Evolutionary conservation across 495 filamentous ascomycete species (phyloP).

Genomic region (Copromyces sp.): DNA sequence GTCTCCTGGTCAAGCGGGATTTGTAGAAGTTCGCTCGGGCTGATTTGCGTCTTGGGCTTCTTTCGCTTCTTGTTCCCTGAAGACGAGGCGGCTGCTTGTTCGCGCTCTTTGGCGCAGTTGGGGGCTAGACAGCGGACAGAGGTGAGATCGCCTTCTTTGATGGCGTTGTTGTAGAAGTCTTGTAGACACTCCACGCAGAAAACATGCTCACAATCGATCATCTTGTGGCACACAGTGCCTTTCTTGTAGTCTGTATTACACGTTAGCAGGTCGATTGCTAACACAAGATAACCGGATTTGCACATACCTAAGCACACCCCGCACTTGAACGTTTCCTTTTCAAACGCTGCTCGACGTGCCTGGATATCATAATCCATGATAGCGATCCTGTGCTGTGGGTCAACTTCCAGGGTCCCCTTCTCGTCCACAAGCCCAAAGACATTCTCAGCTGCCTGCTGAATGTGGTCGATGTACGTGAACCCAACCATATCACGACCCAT

Average conservation of each 20-base stretch:
- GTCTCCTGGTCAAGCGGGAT: constrained; percentile 65
- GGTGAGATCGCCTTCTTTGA: constrained; percentile 72
- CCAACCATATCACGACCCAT: constrained; percentile 65
- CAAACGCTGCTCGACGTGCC: constrained; percentile 62
- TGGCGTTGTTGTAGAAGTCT: constrained; percentile 81
- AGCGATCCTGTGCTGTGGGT: constrained; percentile 52
- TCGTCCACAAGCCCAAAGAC: constrained; percentile 61
- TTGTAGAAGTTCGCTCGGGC: constrained; percentile 77
- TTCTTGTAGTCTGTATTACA: constrained; percentile 70
- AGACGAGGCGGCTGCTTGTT: constrained; percentile 16
- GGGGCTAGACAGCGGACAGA: constrained; percentile 68
- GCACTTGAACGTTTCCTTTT: constrained; percentile 79
- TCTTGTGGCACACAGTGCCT: constrained; percentile 64
- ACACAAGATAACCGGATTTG: neutral
- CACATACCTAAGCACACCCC: constrained; percentile 63
- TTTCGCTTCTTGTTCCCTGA: constrained; percentile 22
- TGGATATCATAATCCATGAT: constrained; percentile 73
- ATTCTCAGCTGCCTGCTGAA: constrained; percentile 69
- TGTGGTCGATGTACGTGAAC: constrained; percentile 75
- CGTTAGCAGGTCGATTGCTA: constrained; percentile 14
- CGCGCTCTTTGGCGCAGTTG: constrained; percentile 57
- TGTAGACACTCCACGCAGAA: constrained; percentile 80
- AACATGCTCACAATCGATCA: constrained; percentile 76
- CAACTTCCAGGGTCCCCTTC: constrained; percentile 41
- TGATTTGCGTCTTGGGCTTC: constrained; percentile 54